phyloP scores from a whole-genome alignment of 2,329 filamentous ascomycete species.

The Cordyceps fumosorosea region DNA sequence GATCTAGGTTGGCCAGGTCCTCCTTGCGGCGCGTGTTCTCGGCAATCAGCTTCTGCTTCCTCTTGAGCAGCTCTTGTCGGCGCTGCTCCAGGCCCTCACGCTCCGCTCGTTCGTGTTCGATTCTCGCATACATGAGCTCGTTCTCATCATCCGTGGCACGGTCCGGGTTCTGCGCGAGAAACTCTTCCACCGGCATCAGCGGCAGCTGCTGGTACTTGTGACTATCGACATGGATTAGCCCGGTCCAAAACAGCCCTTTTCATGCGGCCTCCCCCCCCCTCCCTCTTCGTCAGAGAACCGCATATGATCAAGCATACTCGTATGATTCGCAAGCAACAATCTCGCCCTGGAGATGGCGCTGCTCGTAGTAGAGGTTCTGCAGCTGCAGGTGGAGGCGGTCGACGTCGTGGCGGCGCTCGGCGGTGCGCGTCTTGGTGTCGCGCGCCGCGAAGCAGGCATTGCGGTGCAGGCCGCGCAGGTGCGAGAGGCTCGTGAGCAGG shows the following conservation, averaged over 20 bases:
- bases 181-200: slow-evolving; percentile 76
- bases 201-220: slow-evolving; percentile 86
- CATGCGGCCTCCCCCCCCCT: too few relatives aligned
- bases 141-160: slow-evolving; percentile 67
- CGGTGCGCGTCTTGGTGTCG: slow-evolving; percentile 78
- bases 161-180: slow-evolving; percentile 69
- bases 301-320: slow-evolving; percentile 54
- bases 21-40: slow-evolving; percentile 91
- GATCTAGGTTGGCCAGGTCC: slow-evolving; percentile 83
- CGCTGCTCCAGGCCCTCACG: slow-evolving; percentile 81
- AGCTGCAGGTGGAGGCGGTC: slow-evolving; percentile 86
- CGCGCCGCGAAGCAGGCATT: slow-evolving; percentile 74
- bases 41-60: slow-evolving; percentile 55
- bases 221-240: slow-evolving; percentile 35
- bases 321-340: slow-evolving; percentile 87
- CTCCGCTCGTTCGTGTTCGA: slow-evolving; percentile 82
- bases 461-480: slow-evolving; percentile 76
- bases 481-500: slow-evolving; percentile 70
- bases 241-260: too few relatives aligned
- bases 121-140: slow-evolving; percentile 79
- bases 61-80: slow-evolving; percentile 65
- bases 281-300: neutral
- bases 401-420: slow-evolving; percentile 83
- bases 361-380: slow-evolving; percentile 95
- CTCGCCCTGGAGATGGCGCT: slow-evolving; percentile 82